phyloP scores from a whole-genome alignment of 2,329 filamentous ascomycete genomes.

The Hypomyces perniciosus region DNA sequence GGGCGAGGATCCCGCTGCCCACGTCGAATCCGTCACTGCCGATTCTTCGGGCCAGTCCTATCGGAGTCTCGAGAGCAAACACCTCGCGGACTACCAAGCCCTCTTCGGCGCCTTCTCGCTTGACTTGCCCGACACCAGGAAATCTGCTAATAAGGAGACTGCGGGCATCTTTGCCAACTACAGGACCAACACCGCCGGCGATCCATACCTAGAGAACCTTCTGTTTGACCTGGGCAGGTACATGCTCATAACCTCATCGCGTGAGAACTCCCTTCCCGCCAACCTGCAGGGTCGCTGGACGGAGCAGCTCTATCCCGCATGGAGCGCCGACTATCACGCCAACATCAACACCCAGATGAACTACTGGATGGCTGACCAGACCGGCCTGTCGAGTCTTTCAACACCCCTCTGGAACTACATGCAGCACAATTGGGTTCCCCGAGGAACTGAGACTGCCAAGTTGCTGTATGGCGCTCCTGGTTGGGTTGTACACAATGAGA shows the following conservation, averaged over 20 bases:
- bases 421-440: slow-evolving; percentile 45
- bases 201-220: slow-evolving; percentile 47
- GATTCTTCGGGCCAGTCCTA: slow-evolving; percentile 29
- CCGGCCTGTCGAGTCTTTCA: slow-evolving; percentile 41
- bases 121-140: slow-evolving; percentile 37
- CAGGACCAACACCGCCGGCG: slow-evolving; percentile 24
- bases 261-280: slow-evolving; percentile 44
- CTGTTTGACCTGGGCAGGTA: slow-evolving; percentile 50
- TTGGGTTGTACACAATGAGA: slow-evolving; percentile 52
- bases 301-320: slow-evolving; percentile 30
- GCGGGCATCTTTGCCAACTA: slow-evolving; percentile 12
- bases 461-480: slow-evolving; percentile 49
- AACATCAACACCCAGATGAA: slow-evolving; percentile 60
- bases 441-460: slow-evolving; percentile 46
- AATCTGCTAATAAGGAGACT: slow-evolving; percentile 35
- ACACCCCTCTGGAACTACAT: slow-evolving; percentile 48
- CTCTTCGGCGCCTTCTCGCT: slow-evolving; percentile 36
- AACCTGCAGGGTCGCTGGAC: slow-evolving; percentile 55
- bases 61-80: slow-evolving; percentile 25
- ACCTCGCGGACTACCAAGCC: slow-evolving; percentile 36
- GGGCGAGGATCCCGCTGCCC: slow-evolving; percentile 37
- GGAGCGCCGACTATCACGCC: slow-evolving; percentile 51
- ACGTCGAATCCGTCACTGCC: slow-evolving; percentile 29
- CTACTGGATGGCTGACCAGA: slow-evolving; percentile 50
- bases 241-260: slow-evolving; percentile 49